phyloP scores from a whole-genome alignment of 176 grass and related monocot genomes.

The Zizania latifolia region DNA sequence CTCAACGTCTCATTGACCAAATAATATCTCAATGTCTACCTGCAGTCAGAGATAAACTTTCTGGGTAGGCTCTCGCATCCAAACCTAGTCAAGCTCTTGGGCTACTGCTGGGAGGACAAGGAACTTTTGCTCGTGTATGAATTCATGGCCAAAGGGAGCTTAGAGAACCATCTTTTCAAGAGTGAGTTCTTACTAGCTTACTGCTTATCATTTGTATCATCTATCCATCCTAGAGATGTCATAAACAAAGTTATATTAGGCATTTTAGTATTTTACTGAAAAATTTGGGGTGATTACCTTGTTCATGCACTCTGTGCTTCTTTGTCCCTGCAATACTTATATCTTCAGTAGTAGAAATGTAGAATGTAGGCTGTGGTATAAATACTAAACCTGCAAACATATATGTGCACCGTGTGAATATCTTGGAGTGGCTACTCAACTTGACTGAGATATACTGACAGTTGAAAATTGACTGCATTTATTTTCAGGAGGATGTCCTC shows the following conservation, averaged over 20 bases:
- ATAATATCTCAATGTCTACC: conserved; percentile 7
- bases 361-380: not conserved
- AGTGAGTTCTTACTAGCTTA: conserved; percentile 44
- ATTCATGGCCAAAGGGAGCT: conserved; percentile 80
- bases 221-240: not conserved
- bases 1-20: conserved; percentile 5
- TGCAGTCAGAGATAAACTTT: conserved; percentile 88
- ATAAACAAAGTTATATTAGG: not conserved
- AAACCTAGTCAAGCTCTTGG: conserved; percentile 73
- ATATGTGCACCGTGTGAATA: not conserved
- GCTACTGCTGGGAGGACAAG: conserved; percentile 73
- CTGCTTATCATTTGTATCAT: not conserved
- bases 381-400: not conserved
- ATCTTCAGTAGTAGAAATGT: not conserved
- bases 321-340: not conserved
- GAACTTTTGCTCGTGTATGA: conserved; percentile 80
- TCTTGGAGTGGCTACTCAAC: not conserved
- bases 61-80: conserved; percentile 80
- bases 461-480: not conserved
- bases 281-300: not conserved
- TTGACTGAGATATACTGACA: conserved; percentile 11
- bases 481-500: conserved; percentile 44
- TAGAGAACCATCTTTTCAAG: conserved; percentile 92
- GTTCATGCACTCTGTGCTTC: not conserved
- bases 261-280: not conserved